These are phyloP conservation scores for Talaromyces sp. DNA, from an alignment of 2,329 filamentous ascomycete genomes.

Conservation along the genomic window DNA sequence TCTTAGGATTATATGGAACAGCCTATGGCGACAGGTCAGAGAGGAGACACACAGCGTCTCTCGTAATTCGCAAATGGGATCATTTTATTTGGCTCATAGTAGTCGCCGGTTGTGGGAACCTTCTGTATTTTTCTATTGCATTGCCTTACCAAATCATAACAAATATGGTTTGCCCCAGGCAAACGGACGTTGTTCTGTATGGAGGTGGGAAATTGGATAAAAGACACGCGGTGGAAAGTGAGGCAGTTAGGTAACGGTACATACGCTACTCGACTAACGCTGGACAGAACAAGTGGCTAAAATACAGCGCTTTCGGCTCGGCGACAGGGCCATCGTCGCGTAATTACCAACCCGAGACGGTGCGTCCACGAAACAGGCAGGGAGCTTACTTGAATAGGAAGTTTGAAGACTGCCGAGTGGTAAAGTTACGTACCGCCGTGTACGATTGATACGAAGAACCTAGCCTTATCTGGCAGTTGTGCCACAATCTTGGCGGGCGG, in stretches of 20 bases:
- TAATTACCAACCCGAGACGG: not conserved
- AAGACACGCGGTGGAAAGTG: not conserved
- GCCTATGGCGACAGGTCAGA: not conserved
- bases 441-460: not conserved
- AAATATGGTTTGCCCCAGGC: not conserved
- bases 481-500: not conserved
- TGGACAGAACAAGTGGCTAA: slow-evolving; percentile 1
- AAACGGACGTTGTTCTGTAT: not conserved
- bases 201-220: not conserved
- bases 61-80: not conserved
- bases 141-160: not conserved
- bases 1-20: not conserved
- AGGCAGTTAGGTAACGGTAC: not conserved
- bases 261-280: not conserved
- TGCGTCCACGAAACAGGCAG: not conserved
- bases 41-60: not conserved
- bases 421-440: not conserved
- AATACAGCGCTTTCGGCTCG: slow-evolving; percentile 1
- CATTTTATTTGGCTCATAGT: not conserved
- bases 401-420: not conserved
- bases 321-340: not conserved
- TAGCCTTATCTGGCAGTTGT: not conserved
- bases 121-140: not conserved
- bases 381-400: not conserved
- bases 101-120: not conserved